These are phyloP conservation scores for Cytospora chrysosperma DNA, from an alignment of 2,329 filamentous ascomycete species.

Conservation along the genomic window DNA sequence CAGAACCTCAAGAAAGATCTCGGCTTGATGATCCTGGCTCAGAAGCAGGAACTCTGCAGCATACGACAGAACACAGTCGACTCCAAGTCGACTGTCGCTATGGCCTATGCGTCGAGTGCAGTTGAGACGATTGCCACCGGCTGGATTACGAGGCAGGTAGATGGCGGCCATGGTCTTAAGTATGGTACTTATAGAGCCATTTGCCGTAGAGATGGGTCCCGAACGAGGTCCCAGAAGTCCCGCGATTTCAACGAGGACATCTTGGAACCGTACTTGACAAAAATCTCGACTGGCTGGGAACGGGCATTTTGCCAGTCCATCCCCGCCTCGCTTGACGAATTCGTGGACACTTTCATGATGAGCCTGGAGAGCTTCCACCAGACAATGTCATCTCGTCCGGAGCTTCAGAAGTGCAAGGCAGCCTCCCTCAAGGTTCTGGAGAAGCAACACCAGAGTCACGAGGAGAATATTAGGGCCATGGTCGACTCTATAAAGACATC, in stretches of 20 bases:
- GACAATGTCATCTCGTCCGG: slow-evolving; percentile 2
- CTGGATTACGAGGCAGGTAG: not conserved
- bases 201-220: not conserved
- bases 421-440: not conserved
- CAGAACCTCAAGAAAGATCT: not conserved
- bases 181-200: not conserved
- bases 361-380: slow-evolving; percentile 1
- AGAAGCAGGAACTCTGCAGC: not conserved
- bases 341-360: not conserved
- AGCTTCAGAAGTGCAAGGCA: not conserved
- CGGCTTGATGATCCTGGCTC: not conserved
- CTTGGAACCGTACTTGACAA: slow-evolving; percentile 11
- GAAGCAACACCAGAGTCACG: not conserved
- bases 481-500: not conserved
- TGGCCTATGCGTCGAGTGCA: not conserved
- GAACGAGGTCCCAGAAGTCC: not conserved
- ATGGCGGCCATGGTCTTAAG: not conserved
- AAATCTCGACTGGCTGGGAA: slow-evolving; percentile 10
- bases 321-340: not conserved
- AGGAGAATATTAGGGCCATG: not conserved
- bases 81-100: not conserved
- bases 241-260: slow-evolving; percentile 20
- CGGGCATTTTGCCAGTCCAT: not conserved
- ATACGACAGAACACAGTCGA: not conserved
- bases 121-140: not conserved